A percentile compares a stretch with the other conserved stretches of the same genome.
These are phyloP conservation scores for Russula earlei DNA, from an alignment of 768 basidiomycete genomes.

Conservation along the genomic window DNA sequence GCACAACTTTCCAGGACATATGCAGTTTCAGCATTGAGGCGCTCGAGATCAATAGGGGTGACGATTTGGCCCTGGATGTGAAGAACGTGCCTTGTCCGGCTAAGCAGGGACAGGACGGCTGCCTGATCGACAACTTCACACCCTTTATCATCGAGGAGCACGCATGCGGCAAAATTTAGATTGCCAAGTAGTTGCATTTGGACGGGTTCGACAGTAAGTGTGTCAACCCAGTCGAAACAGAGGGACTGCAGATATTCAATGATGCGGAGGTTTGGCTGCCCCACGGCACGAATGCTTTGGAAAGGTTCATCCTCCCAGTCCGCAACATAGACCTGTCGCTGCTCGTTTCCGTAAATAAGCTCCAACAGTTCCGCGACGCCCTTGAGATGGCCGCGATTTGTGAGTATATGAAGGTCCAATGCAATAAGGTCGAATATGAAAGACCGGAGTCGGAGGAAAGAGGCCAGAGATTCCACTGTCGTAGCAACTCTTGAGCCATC, in stretches of 20 bases:
- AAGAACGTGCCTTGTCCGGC: slow-evolving; percentile 46
- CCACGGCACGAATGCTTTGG: slow-evolving; percentile 58
- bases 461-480: slow-evolving; percentile 54
- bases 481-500: slow-evolving; percentile 65
- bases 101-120: slow-evolving; percentile 62
- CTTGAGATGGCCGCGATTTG: slow-evolving; percentile 66
- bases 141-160: slow-evolving; percentile 56
- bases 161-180: slow-evolving; percentile 61
- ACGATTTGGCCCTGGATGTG: slow-evolving; percentile 61
- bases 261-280: slow-evolving; percentile 76
- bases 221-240: slow-evolving; percentile 84
- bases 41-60: slow-evolving; percentile 52
- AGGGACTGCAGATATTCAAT: slow-evolving; percentile 84
- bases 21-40: slow-evolving; percentile 54
- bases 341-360: slow-evolving; percentile 69
- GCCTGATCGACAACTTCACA: slow-evolving; percentile 77
- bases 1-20: slow-evolving; percentile 81
- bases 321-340: slow-evolving; percentile 32
- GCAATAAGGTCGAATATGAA: slow-evolving; percentile 80
- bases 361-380: slow-evolving; percentile 65
- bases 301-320: slow-evolving; percentile 42
- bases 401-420: slow-evolving; percentile 80
- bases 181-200: slow-evolving; percentile 56
- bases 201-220: slow-evolving; percentile 45
- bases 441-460: slow-evolving; percentile 76